These are phyloP conservation scores for Tricholoma saponaceum DNA, from an alignment of 768 basidiomycete genomes.

Conservation along the genomic window DNA sequence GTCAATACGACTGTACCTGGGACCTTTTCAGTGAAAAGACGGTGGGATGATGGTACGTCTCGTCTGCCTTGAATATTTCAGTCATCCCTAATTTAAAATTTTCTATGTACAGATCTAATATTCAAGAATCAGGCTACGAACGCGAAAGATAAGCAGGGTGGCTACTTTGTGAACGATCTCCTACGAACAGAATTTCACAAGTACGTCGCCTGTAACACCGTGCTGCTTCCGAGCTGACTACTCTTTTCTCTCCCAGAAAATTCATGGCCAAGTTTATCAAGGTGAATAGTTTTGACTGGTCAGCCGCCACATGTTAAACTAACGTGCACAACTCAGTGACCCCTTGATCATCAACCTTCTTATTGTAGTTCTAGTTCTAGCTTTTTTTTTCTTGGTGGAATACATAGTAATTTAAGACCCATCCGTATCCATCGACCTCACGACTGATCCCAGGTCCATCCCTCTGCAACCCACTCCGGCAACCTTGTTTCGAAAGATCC, in stretches of 20 bases:
- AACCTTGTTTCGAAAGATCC: constrained; percentile 83
- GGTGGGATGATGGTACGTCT: constrained; percentile 89
- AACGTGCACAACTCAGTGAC: neutral
- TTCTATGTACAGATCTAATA: constrained; percentile 66
- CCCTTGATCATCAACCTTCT: neutral
- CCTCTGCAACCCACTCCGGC: constrained; percentile 84
- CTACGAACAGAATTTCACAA: constrained; percentile 92
- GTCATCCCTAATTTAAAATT: neutral
- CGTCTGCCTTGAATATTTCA: constrained; percentile 3
- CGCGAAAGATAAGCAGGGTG: constrained; percentile 54
- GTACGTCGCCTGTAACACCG: constrained; percentile 37
- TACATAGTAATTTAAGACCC: neutral
- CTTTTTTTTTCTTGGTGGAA: neutral
- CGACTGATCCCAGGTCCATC: constrained; percentile 61
- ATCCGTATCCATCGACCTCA: constrained; percentile 4
- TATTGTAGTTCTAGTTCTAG: neutral
- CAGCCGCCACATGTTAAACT: neutral
- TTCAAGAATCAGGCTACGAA: constrained; percentile 97
- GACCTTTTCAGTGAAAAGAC: constrained; percentile 85
- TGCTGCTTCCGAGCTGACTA: neutral
- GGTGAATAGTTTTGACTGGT: constrained; percentile 30
- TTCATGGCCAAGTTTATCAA: constrained; percentile 94
- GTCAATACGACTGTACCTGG: constrained; percentile 73
- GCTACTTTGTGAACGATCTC: constrained; percentile 93
- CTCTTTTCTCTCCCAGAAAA: constrained; percentile 48